Base-by-base conservation (phyloP, 495 filamentous ascomycete genomes). In the Podospora pseudoanserina region DNA sequence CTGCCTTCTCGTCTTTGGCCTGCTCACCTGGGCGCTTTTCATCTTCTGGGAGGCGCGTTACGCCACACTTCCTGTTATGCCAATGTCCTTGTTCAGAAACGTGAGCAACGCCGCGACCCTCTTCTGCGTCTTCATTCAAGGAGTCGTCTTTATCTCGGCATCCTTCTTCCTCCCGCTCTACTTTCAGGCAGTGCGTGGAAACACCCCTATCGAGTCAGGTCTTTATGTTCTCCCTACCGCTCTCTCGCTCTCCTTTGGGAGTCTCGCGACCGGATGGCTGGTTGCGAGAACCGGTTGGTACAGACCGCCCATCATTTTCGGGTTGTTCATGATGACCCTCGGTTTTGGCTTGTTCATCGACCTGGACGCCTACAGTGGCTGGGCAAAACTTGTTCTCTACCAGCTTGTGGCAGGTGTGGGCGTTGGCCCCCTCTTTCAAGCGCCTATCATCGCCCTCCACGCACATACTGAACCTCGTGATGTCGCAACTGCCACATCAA, bases 1-100 rank as follows among this genome's bases (percentile, higher is more conserved):
- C 55, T 58, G 55, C 55, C 55, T 58, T 4, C n/a, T 58, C 55
- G 55, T 58, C 55, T 58, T 58, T 58, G 55, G 55, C n/a, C n/a
- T 58, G n/a, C 55, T 58, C 18, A 19, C 18, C 55, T 26, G n/a
- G 55, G n/a, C 9, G n/a, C n/a, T 58, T 26, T 58, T 58, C 55
- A 26, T 58, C n/a, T 19, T 26, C 55, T 20, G n/a, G n/a, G 55
- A 58, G 55, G n/a, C n/a, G n/a, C 23, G 23, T 13, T 19, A 20
- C 3, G 55, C 55, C 23, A 19, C 3, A 5, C 20, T 20, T 11
- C 55, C 55, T 18, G 23, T 58, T 19, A 19, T 58, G n/a, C 55
- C 55, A 2, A 26, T 58, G n/a, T 9, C 5, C 5, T 26, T 58
- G n/a, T 58, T 20, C 18, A 26, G n/a, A 13, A 58, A 26, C 4